Evolutionary conservation across 306 rosid species (phyloP), one percentile per base, ranked within the genome.

Genomic region (Fragaria vesca): DNA sequence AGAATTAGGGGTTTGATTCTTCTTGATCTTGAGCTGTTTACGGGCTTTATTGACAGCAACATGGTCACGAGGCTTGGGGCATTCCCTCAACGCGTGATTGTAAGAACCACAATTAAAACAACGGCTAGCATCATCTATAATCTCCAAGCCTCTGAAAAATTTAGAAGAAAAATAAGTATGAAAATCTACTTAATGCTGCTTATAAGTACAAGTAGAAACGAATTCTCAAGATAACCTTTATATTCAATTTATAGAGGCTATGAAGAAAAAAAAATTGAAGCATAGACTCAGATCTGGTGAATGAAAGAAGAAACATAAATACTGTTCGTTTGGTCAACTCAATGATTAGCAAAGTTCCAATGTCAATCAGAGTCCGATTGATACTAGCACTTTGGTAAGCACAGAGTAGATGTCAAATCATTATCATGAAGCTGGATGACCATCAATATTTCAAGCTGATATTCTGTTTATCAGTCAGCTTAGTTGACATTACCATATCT

Each of bases 101-200:
- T 95, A 95, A 77, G 99, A 93, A 77, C 97, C 97, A 80, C 99
- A 95, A 77, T 95, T 95, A 78, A 95, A 95, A 83, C 97, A 95
- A 73, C 99, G 93, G 80, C 89, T 86, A 71, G 97, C 97, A 81
- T 45, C 85, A 63, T 79, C 96, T 82, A 95, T 69, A 73, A 93
- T 90, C 93, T 87, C 86, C 84, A 81, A 77, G 65, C 98, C 96
- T 75, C 98, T 95, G 47, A 10, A 86, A 76, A 74, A 75, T 80
- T 67, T 66, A 24, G 24, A 30, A n/a, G 38, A 38, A 21, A 47
- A 28, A 24, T n/a, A 76, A 12, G 46, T 70, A 26, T 68, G 34
- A 72, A 47, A 18, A 32, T 47, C 83, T 30, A 65, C 55, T 66
- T 55, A 0, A 1, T 6, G 30, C 47, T 32, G 47, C n/a, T 26